Evolutionary conservation across 1,284 basidiomycete species (phyloP).

Genomic region (Wolfiporia cocos): DNA sequence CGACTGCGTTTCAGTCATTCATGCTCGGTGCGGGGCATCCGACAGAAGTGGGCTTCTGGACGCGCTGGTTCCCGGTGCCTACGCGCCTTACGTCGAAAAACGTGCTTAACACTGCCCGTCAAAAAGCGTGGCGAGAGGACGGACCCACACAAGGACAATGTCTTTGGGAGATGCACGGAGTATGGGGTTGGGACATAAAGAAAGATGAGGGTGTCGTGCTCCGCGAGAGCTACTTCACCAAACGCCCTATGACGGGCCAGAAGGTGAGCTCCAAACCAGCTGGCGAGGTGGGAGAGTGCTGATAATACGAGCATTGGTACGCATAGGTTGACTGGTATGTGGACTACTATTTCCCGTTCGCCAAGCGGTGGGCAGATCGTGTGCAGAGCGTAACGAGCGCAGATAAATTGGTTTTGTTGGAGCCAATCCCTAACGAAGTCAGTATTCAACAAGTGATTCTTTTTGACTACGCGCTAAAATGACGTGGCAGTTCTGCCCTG

Average conservation of each 20-base stretch:
- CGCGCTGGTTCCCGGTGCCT: conserved; percentile 81
- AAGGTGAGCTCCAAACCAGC: conserved; percentile 35
- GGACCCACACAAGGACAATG: conserved; percentile 71
- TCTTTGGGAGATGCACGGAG: conserved; percentile 88
- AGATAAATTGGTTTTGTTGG: conserved; percentile 73
- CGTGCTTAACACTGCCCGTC: conserved; percentile 51
- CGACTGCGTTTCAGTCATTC: conserved; percentile 81
- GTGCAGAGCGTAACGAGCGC: conserved; percentile 44
- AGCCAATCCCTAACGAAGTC: conserved; percentile 90
- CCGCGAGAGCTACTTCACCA: conserved; percentile 82
- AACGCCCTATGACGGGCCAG: conserved; percentile 53
- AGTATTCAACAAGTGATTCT: conserved; percentile 8
- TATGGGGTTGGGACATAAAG: conserved; percentile 85
- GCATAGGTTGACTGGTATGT: conserved; percentile 73
- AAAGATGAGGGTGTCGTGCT: conserved; percentile 73
- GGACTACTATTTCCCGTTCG: conserved; percentile 84
- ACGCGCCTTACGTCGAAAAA: conserved; percentile 56
- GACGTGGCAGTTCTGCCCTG: conserved; percentile 63
- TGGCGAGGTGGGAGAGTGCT: background rate
- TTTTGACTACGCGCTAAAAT: background rate
- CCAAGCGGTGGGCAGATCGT: conserved; percentile 66
- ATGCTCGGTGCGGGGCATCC: conserved; percentile 78
- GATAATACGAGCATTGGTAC: background rate
- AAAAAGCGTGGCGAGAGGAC: conserved; percentile 63
- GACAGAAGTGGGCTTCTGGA: conserved; percentile 68